Conservation (phyloP, 345 rosid genomes). For the Corymbia maculata region DNA sequence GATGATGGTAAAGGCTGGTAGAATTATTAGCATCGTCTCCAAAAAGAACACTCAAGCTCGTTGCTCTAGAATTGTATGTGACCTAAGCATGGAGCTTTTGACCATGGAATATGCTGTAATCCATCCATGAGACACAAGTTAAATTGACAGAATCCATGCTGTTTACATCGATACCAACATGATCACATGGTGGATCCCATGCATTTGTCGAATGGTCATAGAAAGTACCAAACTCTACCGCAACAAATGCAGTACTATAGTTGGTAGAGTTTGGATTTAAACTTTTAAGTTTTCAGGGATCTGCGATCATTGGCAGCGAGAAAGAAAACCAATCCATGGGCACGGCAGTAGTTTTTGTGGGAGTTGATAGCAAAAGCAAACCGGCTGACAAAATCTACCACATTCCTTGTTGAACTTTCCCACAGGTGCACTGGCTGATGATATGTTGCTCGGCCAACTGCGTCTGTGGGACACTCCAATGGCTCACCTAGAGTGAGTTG, state of each 20-base stretch:
- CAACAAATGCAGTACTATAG: not conserved
- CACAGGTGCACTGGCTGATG: slow-evolving; percentile 3
- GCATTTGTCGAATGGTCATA: not conserved
- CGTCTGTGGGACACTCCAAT: too few relatives aligned
- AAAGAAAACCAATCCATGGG: slow-evolving; percentile 7
- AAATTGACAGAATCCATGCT: not conserved
- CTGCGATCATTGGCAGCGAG: not conserved
- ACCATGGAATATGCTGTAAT: not conserved
- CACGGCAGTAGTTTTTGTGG: not conserved
- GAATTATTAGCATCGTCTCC: not conserved
- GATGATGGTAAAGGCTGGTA: not conserved
- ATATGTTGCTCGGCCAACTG: slow-evolving; percentile 2
- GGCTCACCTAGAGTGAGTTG: not conserved
- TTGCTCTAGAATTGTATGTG: not conserved
- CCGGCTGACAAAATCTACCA: slow-evolving; percentile 6
- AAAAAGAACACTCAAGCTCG: not conserved
- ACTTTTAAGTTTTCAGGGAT: not conserved
- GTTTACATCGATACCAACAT: not conserved
- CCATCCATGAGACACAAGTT: not conserved
- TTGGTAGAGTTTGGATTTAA: not conserved
- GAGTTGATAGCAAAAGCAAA: slow-evolving; percentile 6
- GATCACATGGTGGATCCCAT: not conserved
- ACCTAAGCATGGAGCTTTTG: not conserved
- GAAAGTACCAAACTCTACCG: not conserved
- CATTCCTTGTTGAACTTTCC: slow-evolving; percentile 2